Evolutionary conservation across 148 eudicot genomes (phyloP), one percentile per base, ranked within the genome.

Genomic region (Chenopodium berlandieri): DNA sequence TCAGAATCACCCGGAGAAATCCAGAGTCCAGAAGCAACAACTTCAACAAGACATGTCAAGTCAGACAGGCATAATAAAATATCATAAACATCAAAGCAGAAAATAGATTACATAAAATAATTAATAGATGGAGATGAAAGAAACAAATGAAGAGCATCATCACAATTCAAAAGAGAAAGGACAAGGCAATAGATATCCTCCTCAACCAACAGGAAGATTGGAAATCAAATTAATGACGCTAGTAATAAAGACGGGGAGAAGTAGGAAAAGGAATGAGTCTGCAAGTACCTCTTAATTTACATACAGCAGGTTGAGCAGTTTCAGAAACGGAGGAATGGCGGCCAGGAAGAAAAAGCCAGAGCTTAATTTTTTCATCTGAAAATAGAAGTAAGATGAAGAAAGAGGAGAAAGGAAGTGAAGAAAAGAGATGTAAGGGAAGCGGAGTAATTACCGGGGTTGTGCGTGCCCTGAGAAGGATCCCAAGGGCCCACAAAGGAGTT

Each of bases 381-480:
- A 54, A 48, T 3, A 12, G 32, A 25, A 44, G 23, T 31, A 48
- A 63, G 75, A 30, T 20, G 44, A 85, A 14, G 78, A 23, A 81
- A 46, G 75, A 50, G 79, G 34, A 76, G 16, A 82, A 13, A 52
- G 7, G 4, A 4, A 40, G 9, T 3, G 27, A 7, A 60, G 4
- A 65, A 58, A 4, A 37, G 75, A 48, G 54, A 71, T 12, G 27
- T 14, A 62, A 20, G 44, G 44, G 44, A 40, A 34, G 22, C 56
- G n/a, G 50, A 34, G 22, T 46, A 22, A 4, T 68, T 87, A 95
- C 98, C 98, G 72, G 98, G 98, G 84, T 95, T 95, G 83, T 95
- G 97, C 60, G 88, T 68, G 32, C 98, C 98, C 89, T 95, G 98
- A 71, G 98, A 95, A 78, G 98, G 98, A 83, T 95, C 98, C 98